Conservation (phyloP, 73 alveolate genomes). For the Paramecium primaurelia region DNA sequence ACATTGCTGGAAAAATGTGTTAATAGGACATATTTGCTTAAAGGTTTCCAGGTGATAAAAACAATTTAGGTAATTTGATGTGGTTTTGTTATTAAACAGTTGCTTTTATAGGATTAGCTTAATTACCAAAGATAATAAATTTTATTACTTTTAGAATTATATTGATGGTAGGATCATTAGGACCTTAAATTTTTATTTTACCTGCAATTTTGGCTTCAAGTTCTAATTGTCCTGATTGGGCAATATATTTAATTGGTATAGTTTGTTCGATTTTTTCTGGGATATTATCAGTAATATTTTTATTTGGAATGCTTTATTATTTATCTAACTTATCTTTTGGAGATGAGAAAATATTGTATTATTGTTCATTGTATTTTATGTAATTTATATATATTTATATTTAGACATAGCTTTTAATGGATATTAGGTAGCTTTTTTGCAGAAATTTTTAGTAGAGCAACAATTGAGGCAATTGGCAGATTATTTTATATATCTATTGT, state of each 20-base stretch:
- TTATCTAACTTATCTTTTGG: constrained; percentile 45
- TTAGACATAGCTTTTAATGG: neutral
- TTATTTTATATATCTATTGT: neutral
- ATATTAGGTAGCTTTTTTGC: neutral
- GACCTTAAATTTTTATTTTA: neutral
- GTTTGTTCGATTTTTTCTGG: neutral
- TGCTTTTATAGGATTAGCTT: neutral
- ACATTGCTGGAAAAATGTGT: constrained; percentile 15
- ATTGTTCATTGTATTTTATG: constrained; percentile 36
- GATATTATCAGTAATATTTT: neutral
- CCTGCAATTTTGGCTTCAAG: neutral
- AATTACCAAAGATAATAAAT: constrained; percentile 19
- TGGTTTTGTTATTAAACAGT: constrained; percentile 32
- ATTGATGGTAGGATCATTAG: constrained; percentile 8
- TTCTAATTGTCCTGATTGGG: neutral
- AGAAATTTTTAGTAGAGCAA: neutral
- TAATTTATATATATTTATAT: neutral
- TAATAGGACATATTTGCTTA: neutral
- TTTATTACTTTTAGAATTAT: neutral
- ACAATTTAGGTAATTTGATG: neutral
- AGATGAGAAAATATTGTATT: constrained; percentile 31
- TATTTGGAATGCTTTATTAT: constrained; percentile 45
- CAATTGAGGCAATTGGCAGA: neutral
- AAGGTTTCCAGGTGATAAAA: neutral
- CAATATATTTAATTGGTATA: neutral